phyloP scores from a whole-genome alignment of 1,139 yeast species.

The Yamadazyma aaseri region DNA sequence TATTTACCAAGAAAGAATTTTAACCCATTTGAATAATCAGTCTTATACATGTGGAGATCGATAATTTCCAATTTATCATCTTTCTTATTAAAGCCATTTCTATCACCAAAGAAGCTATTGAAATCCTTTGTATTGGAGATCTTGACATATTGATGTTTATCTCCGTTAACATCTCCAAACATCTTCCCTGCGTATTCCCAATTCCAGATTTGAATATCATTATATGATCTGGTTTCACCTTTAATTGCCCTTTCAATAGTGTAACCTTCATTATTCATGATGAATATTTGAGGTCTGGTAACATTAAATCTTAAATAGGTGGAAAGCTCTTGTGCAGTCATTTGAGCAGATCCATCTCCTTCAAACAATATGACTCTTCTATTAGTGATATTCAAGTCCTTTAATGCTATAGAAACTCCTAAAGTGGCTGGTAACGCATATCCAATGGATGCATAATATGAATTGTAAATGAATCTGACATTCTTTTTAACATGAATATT shows the following conservation, averaged over 20 bases:
- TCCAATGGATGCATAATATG: slow-evolving; percentile 81
- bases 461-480: slow-evolving; percentile 56
- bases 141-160: slow-evolving; percentile 32
- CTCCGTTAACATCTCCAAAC: slow-evolving; percentile 58
- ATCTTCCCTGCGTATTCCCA: slow-evolving; percentile 66
- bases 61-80: slow-evolving; percentile 12
- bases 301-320: slow-evolving; percentile 60
- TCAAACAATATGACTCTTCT: slow-evolving; percentile 68
- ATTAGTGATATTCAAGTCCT: slow-evolving; percentile 41
- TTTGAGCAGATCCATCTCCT: slow-evolving; percentile 92
- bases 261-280: slow-evolving; percentile 82
- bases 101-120: slow-evolving; percentile 19
- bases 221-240: slow-evolving; percentile 74
- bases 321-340: slow-evolving; percentile 82
- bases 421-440: slow-evolving; percentile 82
- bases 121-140: slow-evolving; percentile 30
- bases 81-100: slow-evolving; percentile 7
- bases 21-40: slow-evolving; percentile 16
- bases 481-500: slow-evolving; percentile 59
- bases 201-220: slow-evolving; percentile 78
- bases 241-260: slow-evolving; percentile 81
- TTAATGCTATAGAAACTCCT: slow-evolving; percentile 71
- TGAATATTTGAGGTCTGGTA: slow-evolving; percentile 49
- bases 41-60: slow-evolving; percentile 16
- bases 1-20: slow-evolving; percentile 10